Evolutionary conservation across 768 basidiomycete genomes (phyloP).

Genomic region (Collybia mongolica): DNA sequence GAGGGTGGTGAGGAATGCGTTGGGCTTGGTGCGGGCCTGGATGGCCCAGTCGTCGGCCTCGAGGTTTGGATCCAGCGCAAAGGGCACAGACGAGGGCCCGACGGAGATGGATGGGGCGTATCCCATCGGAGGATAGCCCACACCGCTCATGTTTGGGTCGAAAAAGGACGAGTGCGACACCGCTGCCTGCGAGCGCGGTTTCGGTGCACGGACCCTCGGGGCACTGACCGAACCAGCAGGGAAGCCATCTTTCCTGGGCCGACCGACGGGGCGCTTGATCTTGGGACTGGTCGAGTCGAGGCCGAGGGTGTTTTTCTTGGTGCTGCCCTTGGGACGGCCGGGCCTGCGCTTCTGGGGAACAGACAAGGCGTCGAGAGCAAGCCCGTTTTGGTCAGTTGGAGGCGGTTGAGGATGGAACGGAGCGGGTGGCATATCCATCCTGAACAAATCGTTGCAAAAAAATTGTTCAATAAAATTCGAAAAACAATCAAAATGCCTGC

Average conservation of each 20-base stretch:
- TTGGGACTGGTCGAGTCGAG: slow-evolving; percentile 40
- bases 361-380: too few relatives aligned
- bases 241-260: slow-evolving; percentile 79
- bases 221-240: slow-evolving; percentile 72
- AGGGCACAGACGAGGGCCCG: slow-evolving; percentile 16
- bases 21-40: slow-evolving; percentile 52
- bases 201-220: slow-evolving; percentile 23
- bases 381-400: background rate
- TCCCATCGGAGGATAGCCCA: slow-evolving; percentile 1
- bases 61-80: slow-evolving; percentile 47
- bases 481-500: too few relatives aligned
- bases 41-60: slow-evolving; percentile 65
- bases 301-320: slow-evolving; percentile 57
- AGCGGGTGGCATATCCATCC: background rate
- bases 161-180: background rate
- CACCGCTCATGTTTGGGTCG: slow-evolving; percentile 3
- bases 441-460: background rate
- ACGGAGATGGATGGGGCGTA: background rate
- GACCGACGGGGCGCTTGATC: slow-evolving; percentile 75
- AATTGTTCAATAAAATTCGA: too few relatives aligned
- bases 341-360: slow-evolving; percentile 57
- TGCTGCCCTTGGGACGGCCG: slow-evolving; percentile 78
- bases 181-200: slow-evolving; percentile 5
- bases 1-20: slow-evolving; percentile 55
- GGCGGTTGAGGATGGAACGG: background rate